Base-by-base conservation (phyloP, 2,329 filamentous ascomycete genomes). In the Penicillium sp. region DNA sequence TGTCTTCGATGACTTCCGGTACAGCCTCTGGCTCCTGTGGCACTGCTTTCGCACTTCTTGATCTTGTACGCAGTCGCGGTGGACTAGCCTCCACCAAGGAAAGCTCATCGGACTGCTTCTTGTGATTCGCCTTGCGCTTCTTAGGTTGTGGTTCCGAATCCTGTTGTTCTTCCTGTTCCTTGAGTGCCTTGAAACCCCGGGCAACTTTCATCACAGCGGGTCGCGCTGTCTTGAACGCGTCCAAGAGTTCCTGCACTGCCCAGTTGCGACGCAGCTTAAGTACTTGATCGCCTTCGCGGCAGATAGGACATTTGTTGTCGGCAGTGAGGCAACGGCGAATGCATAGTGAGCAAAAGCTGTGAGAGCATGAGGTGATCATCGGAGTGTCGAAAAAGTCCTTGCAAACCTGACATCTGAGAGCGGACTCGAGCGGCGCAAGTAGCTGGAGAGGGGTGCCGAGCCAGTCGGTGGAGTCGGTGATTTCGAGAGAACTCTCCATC, bases 331-430 rank as follows among this genome's bases (percentile, higher is more conserved):
- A 91, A 59, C 92, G 83, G 27, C 94, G 89, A 71, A 99, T 97
- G 73, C 94, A 99, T 51, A 96, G 78, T 6, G 93, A 97, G 80
- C 94, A 99, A 70, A 99, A 99, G 0, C 94, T 97, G 72, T 99
- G 94, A 51, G 86, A 89, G 77, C 94, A 99, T 1, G 90, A 89
- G 1, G 94, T 99, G 59, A 97, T 88, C 84, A 99, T 94, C 0
- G 94, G 94, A 49, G 92, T 96, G 58, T 86, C 86, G 78, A 90
- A 97, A 75, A 97, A 96, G 73, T 99, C 95, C 72, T 97, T 97
- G 84, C 94, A 99, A 57, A 99, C 89, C 74, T 97, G 90, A 75
- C 94, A 99, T 65, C 94, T 90, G 20, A 99, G 81, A 3, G 92
- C 86, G 57, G 89, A 86, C 69, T 99, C 94, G 59, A 99, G 67